Base-by-base conservation (phyloP, 495 filamentous ascomycete species). In the Neurospora tetrasperma region DNA sequence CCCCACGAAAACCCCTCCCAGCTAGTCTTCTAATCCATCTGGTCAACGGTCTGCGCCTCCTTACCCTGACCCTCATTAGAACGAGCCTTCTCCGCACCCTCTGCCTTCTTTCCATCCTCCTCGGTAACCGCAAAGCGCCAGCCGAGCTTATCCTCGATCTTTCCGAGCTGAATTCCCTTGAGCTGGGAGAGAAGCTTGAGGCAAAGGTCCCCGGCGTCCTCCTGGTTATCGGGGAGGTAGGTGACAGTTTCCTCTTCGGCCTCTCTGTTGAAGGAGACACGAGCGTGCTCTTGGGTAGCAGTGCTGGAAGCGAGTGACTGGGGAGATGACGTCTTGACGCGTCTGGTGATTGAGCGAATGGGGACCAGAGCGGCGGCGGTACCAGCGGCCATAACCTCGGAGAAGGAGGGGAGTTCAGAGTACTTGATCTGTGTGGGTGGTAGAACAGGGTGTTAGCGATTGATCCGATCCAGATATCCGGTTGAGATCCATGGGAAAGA, bases 361-460 rank as follows among this genome's bases (percentile, higher is more conserved):
- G 96, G 96, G 11, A 98, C 94, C 59, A 99, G 84, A 1, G 93
- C 92, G 0, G 95, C 96, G 5, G 96, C 96, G 1, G 96, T 99
- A 0, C 96, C 96, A 1, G 93, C 94, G 4, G 95, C 96, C 82
- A 97, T 87, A 23, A 99, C 90, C 80, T 99, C 96, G 66, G 85
- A 85, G 82, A 98, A 98, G 8, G 82, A 79, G 16, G 82, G 78
- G 10, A 98, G 84, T 75, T 99, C 95, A n/a, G 88, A 85, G 80
- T 95, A 95, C 74, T 88, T 87, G 79, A 97, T 91, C 84, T 90
- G 71, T n/a, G 14, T 14, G 18, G 41, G 16, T 39, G 74, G 80
- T 73, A 80, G 76, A 71, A 73, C 20, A 39, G 1, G 68, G 54
- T 38, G 20, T 54, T 8, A 42, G 42, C 3, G 5, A 69, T 44